These are phyloP conservation scores for Diaporthe sp. DNA, from an alignment of 2,329 filamentous ascomycete genomes.

Conservation along the genomic window DNA sequence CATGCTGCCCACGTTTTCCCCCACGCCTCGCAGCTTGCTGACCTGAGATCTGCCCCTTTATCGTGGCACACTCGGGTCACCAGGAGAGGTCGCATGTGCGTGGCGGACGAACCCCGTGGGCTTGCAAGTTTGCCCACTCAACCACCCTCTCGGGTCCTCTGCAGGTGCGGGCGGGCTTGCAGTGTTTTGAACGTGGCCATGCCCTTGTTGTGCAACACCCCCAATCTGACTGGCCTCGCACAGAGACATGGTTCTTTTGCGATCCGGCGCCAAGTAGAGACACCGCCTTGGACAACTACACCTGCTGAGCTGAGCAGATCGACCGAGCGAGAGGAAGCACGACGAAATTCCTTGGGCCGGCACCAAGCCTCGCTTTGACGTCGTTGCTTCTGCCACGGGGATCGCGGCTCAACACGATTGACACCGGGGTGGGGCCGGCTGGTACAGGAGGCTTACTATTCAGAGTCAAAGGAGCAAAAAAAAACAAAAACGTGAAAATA, in stretches of 20 bases:
- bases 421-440: constrained; percentile 10
- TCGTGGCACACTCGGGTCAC: constrained; percentile 27
- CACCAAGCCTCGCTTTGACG: not conserved
- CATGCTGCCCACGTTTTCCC: constrained; percentile 33
- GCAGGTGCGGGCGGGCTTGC: not conserved
- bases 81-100: constrained; percentile 25
- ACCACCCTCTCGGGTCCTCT: constrained; percentile 23
- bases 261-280: constrained; percentile 8
- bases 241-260: constrained; percentile 27
- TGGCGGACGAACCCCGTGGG: constrained; percentile 21
- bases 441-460: not conserved
- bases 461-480: not conserved
- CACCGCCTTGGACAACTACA: constrained; percentile 4
- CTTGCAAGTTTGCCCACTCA: constrained; percentile 20
- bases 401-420: not conserved
- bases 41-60: constrained; percentile 29
- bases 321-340: not conserved
- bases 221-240: constrained; percentile 21
- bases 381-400: constrained; percentile 16
- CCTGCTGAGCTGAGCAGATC: constrained; percentile 17
- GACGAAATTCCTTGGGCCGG: not conserved
- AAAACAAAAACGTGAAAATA: not conserved
- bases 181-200: constrained; percentile 15
- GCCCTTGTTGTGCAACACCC: constrained; percentile 10
- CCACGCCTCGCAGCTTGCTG: constrained; percentile 23